Evolutionary conservation across 1,284 basidiomycete genomes (phyloP).

Genomic region (Puccinia horiana): DNA sequence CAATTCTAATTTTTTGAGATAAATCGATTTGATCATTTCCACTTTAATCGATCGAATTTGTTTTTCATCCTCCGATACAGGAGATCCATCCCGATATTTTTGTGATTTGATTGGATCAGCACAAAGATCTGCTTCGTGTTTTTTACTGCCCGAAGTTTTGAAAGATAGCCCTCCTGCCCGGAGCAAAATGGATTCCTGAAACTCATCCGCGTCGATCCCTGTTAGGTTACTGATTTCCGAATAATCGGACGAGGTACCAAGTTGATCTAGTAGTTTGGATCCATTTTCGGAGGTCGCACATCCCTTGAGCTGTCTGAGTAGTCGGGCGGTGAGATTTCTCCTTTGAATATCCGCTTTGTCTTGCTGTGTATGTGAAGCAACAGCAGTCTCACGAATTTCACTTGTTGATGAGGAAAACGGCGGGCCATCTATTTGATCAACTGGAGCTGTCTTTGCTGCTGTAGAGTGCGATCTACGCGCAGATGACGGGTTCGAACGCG

Average conservation of each 20-base stretch:
- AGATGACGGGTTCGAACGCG: not conserved
- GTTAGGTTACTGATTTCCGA: conserved; percentile 18
- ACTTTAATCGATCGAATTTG: conserved; percentile 38
- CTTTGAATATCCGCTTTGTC: not conserved
- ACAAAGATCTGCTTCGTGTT: not conserved
- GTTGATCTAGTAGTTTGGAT: conserved; percentile 29
- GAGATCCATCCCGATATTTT: not conserved
- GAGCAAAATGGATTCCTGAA: conserved; percentile 38
- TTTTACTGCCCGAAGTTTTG: conserved; percentile 10
- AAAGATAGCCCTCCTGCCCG: conserved; percentile 42
- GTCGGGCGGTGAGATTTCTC: conserved; percentile 3
- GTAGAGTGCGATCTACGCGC: conserved; percentile 32
- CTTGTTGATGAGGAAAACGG: not conserved
- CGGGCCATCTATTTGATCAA: not conserved
- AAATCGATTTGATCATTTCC: conserved; percentile 49
- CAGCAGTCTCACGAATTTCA: not conserved
- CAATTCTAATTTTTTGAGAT: conserved; percentile 41
- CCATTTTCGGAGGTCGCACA: conserved; percentile 39
- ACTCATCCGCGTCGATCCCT: conserved; percentile 18
- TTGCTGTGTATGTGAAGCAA: not conserved
- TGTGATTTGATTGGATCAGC: not conserved
- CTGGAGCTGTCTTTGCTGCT: conserved; percentile 15
- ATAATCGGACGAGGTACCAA: not conserved
- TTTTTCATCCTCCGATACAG: conserved; percentile 42
- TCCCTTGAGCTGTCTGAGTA: conserved; percentile 42